phyloP scores from a whole-genome alignment of 768 basidiomycete species.

The Albatrellus ellisii region DNA sequence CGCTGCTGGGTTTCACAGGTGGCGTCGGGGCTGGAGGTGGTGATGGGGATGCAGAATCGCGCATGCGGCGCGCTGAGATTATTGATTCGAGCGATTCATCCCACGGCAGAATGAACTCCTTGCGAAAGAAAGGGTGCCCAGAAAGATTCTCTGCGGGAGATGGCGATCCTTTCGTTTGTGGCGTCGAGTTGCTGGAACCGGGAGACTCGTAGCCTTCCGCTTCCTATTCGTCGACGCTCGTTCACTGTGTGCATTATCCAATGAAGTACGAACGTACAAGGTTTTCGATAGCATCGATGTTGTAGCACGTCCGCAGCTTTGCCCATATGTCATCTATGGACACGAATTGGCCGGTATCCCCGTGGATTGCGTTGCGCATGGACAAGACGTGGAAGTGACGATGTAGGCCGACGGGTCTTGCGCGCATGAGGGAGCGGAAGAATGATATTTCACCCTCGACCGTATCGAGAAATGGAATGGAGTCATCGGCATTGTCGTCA shows the following conservation, averaged over 20 bases:
- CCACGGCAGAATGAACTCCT: constrained; percentile 48
- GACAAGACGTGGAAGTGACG: constrained; percentile 71
- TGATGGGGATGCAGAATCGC: constrained; percentile 41
- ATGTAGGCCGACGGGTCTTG: constrained; percentile 74
- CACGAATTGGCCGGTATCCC: constrained; percentile 53
- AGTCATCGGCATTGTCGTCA: constrained; percentile 6
- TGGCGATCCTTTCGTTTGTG: constrained; percentile 47
- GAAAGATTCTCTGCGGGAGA: constrained; percentile 57
- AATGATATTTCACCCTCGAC: constrained; percentile 79
- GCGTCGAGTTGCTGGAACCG: constrained; percentile 25
- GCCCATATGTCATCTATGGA: constrained; percentile 57
- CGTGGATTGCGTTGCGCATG: constrained; percentile 57
- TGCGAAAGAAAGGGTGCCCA: constrained; percentile 58
- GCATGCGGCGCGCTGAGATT: constrained; percentile 48
- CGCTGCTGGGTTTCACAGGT: constrained; percentile 19
- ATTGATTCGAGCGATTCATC: constrained; percentile 49
- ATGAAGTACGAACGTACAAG: constrained; percentile 50
- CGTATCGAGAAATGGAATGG: constrained; percentile 32
- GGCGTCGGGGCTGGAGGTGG: constrained; percentile 46
- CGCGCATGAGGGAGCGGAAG: constrained; percentile 70
- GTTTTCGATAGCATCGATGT: constrained; percentile 61
- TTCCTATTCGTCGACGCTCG: constrained; percentile 6
- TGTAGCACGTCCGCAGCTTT: constrained; percentile 59
- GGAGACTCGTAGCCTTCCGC: constrained; percentile 24
- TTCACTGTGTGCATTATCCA: too few relatives aligned